A percentile compares a stretch with the other conserved stretches of the same genome.
Evolutionary conservation across 164 flowering plant genomes (phyloP).

Genomic region (Chimonanthus praecox): DNA sequence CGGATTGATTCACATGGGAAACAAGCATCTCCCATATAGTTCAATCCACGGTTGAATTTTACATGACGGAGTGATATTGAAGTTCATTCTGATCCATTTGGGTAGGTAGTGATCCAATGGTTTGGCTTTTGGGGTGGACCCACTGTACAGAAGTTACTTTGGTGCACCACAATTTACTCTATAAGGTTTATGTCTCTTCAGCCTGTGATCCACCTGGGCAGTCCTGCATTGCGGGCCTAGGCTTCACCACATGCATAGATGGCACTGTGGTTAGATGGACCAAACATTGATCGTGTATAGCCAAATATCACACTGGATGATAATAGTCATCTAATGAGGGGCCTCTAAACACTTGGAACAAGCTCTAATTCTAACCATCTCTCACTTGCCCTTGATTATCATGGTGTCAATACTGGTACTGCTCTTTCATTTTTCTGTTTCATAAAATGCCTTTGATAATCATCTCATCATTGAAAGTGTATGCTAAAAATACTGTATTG

Average conservation of each 20-base stretch:
- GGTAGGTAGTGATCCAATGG: neutral
- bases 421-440: neutral
- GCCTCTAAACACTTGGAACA: neutral
- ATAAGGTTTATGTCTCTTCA: neutral
- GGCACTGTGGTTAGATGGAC: neutral
- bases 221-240: neutral
- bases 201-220: neutral
- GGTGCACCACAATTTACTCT: neutral
- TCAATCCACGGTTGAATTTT: neutral
- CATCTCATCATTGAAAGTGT: no score
- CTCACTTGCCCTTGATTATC: neutral
- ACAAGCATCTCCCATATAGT: neutral
- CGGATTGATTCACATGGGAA: no score
- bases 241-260: neutral
- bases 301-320: neutral
- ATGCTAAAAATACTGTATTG: no score
- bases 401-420: neutral
- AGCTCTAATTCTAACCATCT: neutral
- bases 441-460: neutral
- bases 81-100: neutral
- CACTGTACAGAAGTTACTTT: neutral
- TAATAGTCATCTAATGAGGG: neutral
- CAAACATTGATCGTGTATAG: neutral
- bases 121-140: neutral
- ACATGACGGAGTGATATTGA: neutral